Conservation (phyloP, 129 eudicot species). For the Saposhnikovia divaricata region DNA sequence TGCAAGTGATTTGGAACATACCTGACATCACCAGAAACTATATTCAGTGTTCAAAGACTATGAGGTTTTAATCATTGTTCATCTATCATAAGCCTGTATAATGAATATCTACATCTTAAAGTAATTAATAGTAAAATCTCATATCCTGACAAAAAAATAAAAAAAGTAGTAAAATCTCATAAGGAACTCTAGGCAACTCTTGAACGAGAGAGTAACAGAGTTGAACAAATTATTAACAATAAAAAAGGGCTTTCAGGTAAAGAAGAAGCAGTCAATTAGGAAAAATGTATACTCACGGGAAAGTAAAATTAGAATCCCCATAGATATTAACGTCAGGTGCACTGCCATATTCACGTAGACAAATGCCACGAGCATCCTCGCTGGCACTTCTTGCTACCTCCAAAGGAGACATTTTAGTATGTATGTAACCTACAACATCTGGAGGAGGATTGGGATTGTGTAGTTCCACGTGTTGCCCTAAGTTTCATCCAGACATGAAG, state of each 20-base stretch:
- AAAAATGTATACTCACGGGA: slow-evolving; percentile 59
- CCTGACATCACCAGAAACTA: slow-evolving; percentile 29
- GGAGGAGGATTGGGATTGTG: slow-evolving; percentile 85
- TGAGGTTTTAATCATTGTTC: background rate
- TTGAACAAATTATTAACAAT: background rate
- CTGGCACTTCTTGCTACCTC: slow-evolving; percentile 80
- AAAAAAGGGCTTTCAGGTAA: background rate
- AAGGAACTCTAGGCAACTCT: background rate
- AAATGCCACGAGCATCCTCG: slow-evolving; percentile 88
- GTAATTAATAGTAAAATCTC: background rate
- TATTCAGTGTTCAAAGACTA: background rate
- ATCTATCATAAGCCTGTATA: background rate
- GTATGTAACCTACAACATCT: slow-evolving; percentile 68
- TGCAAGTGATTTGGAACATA: slow-evolving; percentile 92
- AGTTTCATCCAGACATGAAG: slow-evolving; percentile 17
- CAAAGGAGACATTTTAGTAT: slow-evolving; percentile 92
- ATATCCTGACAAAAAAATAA: too few relatives aligned
- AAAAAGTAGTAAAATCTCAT: background rate
- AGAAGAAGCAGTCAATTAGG: background rate
- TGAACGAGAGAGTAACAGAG: background rate
- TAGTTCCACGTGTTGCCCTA: slow-evolving; percentile 96
- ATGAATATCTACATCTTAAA: background rate
- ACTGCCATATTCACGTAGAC: slow-evolving; percentile 82
- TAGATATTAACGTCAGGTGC: slow-evolving; percentile 75
- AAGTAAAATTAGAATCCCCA: slow-evolving; percentile 82